Percentiles rank a stretch among this genome's conserved stretches.
Evolutionary conservation across 768 basidiomycete species (phyloP).

Genomic region (Obba rivulosa): DNA sequence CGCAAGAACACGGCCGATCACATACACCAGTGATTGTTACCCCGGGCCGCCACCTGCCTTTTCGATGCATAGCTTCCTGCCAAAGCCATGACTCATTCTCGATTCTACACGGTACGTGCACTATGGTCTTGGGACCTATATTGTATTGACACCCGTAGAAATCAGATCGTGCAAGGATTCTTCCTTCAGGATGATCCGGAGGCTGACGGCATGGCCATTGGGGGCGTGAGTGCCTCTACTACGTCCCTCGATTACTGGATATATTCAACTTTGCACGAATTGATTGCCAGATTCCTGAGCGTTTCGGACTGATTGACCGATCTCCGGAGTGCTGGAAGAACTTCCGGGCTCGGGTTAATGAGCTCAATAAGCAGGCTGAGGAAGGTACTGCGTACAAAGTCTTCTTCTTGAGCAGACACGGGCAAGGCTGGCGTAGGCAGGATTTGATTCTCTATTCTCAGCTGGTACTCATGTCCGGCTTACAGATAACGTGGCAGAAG

Average conservation of each 20-base stretch:
- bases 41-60: too few species aligned
- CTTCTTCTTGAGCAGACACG: constrained; percentile 64
- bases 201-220: constrained; percentile 21
- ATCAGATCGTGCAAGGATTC: constrained; percentile 32
- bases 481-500: constrained; percentile 62
- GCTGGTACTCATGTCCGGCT: background rate
- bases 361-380: constrained; percentile 40
- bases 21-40: too few species aligned
- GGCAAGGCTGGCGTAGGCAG: constrained; percentile 63
- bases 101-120: background rate
- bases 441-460: background rate
- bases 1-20: too few species aligned
- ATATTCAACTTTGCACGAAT: background rate
- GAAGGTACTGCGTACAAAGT: constrained; percentile 49
- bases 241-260: background rate
- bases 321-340: constrained; percentile 44
- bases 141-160: background rate
- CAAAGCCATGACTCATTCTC: background rate
- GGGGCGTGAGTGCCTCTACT: constrained; percentile 22
- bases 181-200: constrained; percentile 37
- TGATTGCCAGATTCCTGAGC: constrained; percentile 53
- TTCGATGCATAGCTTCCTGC: too few species aligned
- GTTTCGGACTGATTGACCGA: constrained; percentile 55
- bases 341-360: constrained; percentile 35
- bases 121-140: background rate